Base-by-base conservation (phyloP, 352 stramenopile species). In the Elongisporangium prolatum region DNA sequence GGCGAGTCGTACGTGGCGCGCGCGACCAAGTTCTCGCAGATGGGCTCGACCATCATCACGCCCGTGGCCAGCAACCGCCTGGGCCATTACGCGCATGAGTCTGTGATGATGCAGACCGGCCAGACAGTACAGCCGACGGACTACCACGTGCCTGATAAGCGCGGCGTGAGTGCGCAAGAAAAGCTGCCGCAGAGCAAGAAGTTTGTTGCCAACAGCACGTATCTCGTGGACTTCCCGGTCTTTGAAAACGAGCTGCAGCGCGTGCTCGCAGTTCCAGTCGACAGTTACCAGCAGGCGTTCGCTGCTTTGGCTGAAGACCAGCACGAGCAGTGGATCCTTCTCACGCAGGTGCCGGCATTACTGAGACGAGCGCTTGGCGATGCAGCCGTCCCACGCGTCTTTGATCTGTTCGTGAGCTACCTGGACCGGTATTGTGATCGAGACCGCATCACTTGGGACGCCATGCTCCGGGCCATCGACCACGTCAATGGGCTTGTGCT, bases 11-110 rank as follows among this genome's bases (percentile, higher is more conserved):
- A 87, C 40, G 72, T 81, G 57, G 70, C 76, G 37, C 78, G 82
- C 7, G 70, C 72, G 8, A 89, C 69, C 64, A 93, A 91, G 67
- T 95, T 92, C 59, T 90, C 80, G 17, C 71, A 74, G 20, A 92
- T 91, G 74, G 79, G 74, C 16, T 85, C 73, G n/a, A 67, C 61
- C 52, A 93, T 91, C 60, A 74, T 91, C 40, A 77, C 72, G 22
- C 66, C 74, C 1, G 65, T 74, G 16, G 72, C 71, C 44, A 73
- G 80, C 50, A 91, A 91, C 48, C 76, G 80, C 18, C 66, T 89
- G 17, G 82, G 74, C 0, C 68, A 66, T 2, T 62, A 83, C 56
- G 57, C 73, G 22, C 82, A 83, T 55, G 77, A 88, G 55, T 88
- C 79, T 9, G 64, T 85, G 24, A 68, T 60, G 20, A 70, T 71